Base-by-base conservation (phyloP, 2,329 filamentous ascomycete genomes). In the Ceratocystis eucalypticola region DNA sequence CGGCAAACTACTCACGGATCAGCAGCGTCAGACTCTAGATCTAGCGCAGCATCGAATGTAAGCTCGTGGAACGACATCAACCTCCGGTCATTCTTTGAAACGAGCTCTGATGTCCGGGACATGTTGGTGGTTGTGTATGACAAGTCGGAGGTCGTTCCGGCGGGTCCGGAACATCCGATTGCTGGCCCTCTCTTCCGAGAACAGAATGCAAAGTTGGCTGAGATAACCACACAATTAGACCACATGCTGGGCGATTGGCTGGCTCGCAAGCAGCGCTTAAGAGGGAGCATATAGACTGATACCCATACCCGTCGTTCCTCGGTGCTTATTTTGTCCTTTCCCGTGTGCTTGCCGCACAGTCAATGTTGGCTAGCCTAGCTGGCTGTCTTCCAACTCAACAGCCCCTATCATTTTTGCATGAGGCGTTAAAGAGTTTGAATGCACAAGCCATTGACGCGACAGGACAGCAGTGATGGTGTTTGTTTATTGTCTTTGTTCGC, bases 51-150 rank as follows among this genome's bases (percentile, higher is more conserved):
- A 61, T 80, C 82, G 28, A 79, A 82, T 17, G 79, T 61, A n/a
- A 67, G 80, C 30, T 84, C 85, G 0, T 99, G 94, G 94, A 93
- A 91, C 69, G 93, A 97, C 74, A 81, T 85, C 66, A 89, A 86
- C 71, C 82, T 99, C 33, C 85, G 91, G 68, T 87, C 89, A 15
- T 99, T 96, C 76, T 88, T 97, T 72, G 93, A 97, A 70, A 66
- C 68, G 3, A 86, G 90, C 68, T 86, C 87, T 44, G 91, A 96
- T 69, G 91, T 99, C 70, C 85, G 90, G 63, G 93, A 99, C 74
- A 83, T 97, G 73, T 81, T 97, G 64, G 83, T 92, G 46, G 88
- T 99, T 68, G 91, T 99, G 33, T 92, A 96, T 73, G 92, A 97
- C 76, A 96, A 92, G 74, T 88, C 86, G 15, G 89, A 92, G 68